phyloP scores from a whole-genome alignment of 768 basidiomycete species.

The Kondoa malvinella region DNA sequence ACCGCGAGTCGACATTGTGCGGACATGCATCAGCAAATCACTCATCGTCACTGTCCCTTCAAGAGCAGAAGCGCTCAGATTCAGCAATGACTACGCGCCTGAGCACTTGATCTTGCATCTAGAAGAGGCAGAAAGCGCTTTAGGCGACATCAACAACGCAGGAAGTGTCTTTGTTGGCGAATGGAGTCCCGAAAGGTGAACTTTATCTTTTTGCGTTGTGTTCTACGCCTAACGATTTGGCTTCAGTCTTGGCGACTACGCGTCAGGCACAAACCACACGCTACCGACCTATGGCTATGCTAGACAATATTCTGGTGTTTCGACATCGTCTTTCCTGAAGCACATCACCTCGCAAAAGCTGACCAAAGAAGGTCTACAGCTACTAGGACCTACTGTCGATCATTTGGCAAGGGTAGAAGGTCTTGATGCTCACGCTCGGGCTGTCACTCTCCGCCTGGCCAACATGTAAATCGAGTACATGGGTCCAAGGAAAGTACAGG shows the following conservation, averaged over 20 bases:
- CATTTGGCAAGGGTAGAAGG: slow-evolving; percentile 90
- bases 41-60: slow-evolving; percentile 59
- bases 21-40: slow-evolving; percentile 74
- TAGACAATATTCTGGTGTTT: slow-evolving; percentile 94
- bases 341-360: slow-evolving; percentile 95
- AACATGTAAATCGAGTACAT: neutral
- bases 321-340: slow-evolving; percentile 93
- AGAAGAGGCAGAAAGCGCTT: slow-evolving; percentile 47
- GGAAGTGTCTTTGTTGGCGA: slow-evolving; percentile 93
- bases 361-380: slow-evolving; percentile 53
- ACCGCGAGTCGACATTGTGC: slow-evolving; percentile 73
- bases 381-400: slow-evolving; percentile 69
- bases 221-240: slow-evolving; percentile 9
- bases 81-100: slow-evolving; percentile 95
- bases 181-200: slow-evolving; percentile 83
- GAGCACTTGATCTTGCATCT: slow-evolving; percentile 92
- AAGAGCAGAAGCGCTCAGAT: slow-evolving; percentile 59
- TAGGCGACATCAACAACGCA: slow-evolving; percentile 64
- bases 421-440: slow-evolving; percentile 84
- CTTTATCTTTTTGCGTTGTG: neutral
- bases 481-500: too few species aligned
- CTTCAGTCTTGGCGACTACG: slow-evolving; percentile 86
- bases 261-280: slow-evolving; percentile 97
- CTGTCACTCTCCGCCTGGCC: slow-evolving; percentile 40
- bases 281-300: slow-evolving; percentile 93